Base-by-base conservation (phyloP, 345 rosid species). In the Heritiera littoralis region DNA sequence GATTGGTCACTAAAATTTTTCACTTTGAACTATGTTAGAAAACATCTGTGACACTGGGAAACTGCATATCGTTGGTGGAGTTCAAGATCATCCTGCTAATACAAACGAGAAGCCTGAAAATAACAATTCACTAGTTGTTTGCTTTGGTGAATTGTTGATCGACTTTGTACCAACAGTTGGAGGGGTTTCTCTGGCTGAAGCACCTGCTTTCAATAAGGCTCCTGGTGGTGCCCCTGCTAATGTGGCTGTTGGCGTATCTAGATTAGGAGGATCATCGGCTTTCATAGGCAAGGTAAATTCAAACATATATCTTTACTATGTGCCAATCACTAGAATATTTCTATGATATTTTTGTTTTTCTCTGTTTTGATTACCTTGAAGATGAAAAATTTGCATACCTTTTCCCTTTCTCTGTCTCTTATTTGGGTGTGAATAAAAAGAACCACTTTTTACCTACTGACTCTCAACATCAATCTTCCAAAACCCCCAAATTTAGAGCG, bases 201-300 rank as follows among this genome's bases (percentile, higher is more conserved):
- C 98, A 80, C 96, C 97, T 14, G 94, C 94, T 75, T 97, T 97
- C 89, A 90, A 90, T 91, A 94, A 91, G 88, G 94, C 99, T 81
- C 90, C 98, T 18, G 98, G 99, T 17, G 98, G 99, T 38, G 99
- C 99, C 81, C 99, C 98, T 76, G 99, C 98, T 5, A 97, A 97
- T 84, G 99, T 97, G 78, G 98, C 99, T 32, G 99, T 97, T 78
- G 93, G 94, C 51, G 77, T 97, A 69, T 86, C 99, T 49, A 90
- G 90, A 83, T 85, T 94, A 75, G 99, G 98, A 80, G 98, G 99
- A 82, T 87, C 95, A 45, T 89, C 99, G 30, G 99, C 97, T 81
- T 97, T 94, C 82, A 83, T 97, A 1, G 99, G 99, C 85, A 97
- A 97, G 98, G 99, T 95, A 82, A 66, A 79, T 69, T 80, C n/a